These are phyloP conservation scores for Tylopilus intermedius DNA, from an alignment of 768 basidiomycete genomes.

Conservation along the genomic window DNA sequence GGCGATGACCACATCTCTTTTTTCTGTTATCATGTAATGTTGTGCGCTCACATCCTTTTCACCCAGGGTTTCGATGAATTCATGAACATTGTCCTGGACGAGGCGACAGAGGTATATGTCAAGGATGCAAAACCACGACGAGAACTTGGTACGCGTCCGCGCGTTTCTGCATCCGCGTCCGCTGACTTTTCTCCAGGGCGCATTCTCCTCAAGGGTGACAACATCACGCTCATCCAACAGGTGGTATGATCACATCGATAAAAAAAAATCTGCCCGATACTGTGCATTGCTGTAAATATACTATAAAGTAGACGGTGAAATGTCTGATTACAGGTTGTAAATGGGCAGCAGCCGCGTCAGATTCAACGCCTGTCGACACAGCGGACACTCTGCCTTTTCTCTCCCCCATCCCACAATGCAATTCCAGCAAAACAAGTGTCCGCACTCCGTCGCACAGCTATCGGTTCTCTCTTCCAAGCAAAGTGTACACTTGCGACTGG, in stretches of 20 bases:
- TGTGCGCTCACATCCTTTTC: slow-evolving; percentile 22
- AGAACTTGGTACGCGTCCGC: slow-evolving; percentile 65
- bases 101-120: slow-evolving; percentile 86
- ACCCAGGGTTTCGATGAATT: slow-evolving; percentile 96
- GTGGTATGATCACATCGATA: slow-evolving; percentile 26
- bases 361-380: slow-evolving; percentile 75
- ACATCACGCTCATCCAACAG: slow-evolving; percentile 95
- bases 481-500: slow-evolving; percentile 69
- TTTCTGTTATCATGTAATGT: neutral
- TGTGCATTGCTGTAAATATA: slow-evolving; percentile 16
- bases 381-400: slow-evolving; percentile 87
- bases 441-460: slow-evolving; percentile 82
- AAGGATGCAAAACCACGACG: slow-evolving; percentile 82
- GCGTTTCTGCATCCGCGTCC: slow-evolving; percentile 1
- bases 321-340: slow-evolving; percentile 67
- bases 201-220: slow-evolving; percentile 94
- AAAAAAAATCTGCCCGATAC: slow-evolving; percentile 12
- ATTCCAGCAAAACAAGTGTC: slow-evolving; percentile 86
- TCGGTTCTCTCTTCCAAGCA: slow-evolving; percentile 82
- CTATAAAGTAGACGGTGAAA: slow-evolving; percentile 10
- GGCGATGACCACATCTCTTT: slow-evolving; percentile 25
- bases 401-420: slow-evolving; percentile 86
- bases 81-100: slow-evolving; percentile 96
- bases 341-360: slow-evolving; percentile 70
- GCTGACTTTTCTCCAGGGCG: slow-evolving; percentile 53